Evolutionary conservation across 2,329 filamentous ascomycete genomes (phyloP).

Genomic region (Davidsoniella virescens): DNA sequence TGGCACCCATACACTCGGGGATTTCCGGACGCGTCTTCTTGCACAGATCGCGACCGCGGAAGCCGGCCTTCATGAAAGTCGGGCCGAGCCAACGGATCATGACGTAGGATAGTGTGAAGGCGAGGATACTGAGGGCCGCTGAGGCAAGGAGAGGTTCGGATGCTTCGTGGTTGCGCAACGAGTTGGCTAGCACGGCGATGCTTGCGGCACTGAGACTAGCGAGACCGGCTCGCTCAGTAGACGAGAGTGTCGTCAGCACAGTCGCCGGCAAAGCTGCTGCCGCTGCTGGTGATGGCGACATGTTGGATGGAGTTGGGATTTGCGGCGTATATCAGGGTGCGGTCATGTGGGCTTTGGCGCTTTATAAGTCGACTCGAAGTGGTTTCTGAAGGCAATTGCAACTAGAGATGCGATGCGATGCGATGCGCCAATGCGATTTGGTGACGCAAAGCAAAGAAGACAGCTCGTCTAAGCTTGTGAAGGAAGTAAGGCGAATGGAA

Average conservation of each 20-base stretch:
- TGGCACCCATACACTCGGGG: constrained; percentile 89
- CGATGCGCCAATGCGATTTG: too few relatives aligned
- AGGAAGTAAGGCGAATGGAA: too few relatives aligned
- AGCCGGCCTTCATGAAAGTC: constrained; percentile 71
- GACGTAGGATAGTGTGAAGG: constrained; percentile 66
- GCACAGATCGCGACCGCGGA: constrained; percentile 79
- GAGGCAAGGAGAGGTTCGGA: constrained; percentile 71
- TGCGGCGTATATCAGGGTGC: too few relatives aligned
- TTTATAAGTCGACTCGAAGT: too few relatives aligned
- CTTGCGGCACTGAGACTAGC: constrained; percentile 52
- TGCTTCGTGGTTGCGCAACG: constrained; percentile 60
- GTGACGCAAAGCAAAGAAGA: too few relatives aligned
- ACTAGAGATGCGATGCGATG: too few relatives aligned
- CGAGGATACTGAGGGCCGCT: constrained; percentile 68
- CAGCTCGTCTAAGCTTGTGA: too few relatives aligned
- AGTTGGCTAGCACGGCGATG: constrained; percentile 59
- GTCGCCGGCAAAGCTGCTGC: constrained; percentile 16
- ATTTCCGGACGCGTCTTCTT: constrained; percentile 56
- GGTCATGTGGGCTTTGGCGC: too few relatives aligned
- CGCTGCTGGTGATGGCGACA: neutral
- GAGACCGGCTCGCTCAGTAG: constrained; percentile 36
- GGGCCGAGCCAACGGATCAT: constrained; percentile 89
- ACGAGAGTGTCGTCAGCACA: constrained; percentile 28
- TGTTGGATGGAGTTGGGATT: too few relatives aligned
- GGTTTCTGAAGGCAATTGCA: too few relatives aligned